phyloP scores from a whole-genome alignment of 2,329 filamentous ascomycete species.

The Xylariaceae sp. region DNA sequence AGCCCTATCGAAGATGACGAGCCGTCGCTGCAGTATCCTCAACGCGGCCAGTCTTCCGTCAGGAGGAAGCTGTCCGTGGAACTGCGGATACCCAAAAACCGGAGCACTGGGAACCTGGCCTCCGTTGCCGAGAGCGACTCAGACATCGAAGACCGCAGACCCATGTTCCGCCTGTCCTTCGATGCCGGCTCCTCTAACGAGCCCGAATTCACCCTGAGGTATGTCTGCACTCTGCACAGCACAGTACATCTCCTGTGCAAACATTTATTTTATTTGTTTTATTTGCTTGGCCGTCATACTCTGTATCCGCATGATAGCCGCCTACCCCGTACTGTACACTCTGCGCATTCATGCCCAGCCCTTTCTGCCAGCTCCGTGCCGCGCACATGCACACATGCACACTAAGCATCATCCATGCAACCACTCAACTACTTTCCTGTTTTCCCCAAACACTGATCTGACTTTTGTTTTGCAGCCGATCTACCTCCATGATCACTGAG shows the following conservation, averaged over 20 bases:
- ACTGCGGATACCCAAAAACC: slow-evolving; percentile 56
- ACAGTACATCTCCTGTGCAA: neutral
- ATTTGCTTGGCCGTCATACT: neutral
- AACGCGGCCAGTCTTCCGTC: slow-evolving; percentile 31
- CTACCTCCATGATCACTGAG: slow-evolving; percentile 68
- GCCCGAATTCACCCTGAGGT: slow-evolving; percentile 72
- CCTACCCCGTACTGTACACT: slow-evolving; percentile 2
- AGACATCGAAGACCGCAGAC: slow-evolving; percentile 39
- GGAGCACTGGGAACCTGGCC: slow-evolving; percentile 58
- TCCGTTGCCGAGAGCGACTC: slow-evolving; percentile 37
- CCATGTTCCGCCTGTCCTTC: slow-evolving; percentile 67
- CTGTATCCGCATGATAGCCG: neutral
- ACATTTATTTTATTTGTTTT: neutral
- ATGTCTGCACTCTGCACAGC: slow-evolving; percentile 31
- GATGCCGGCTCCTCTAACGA: slow-evolving; percentile 62
- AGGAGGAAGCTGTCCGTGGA: slow-evolving; percentile 43
- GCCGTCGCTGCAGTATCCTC: slow-evolving; percentile 17
- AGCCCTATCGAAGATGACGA: slow-evolving; percentile 37
- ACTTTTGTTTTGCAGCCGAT: slow-evolving; percentile 47
- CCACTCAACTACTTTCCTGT: slow-evolving; percentile 7
- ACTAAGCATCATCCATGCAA: neutral
- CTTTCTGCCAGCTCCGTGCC: slow-evolving; percentile 3
- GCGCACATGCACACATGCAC: slow-evolving; percentile 7
- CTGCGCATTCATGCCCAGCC: slow-evolving; percentile 13
- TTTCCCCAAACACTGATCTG: slow-evolving; percentile 24